A percentile compares a stretch with the other conserved stretches of the same genome.
Evolutionary conservation across 1,284 basidiomycete species (phyloP).

Genomic region (Anthracocystis setariae): DNA sequence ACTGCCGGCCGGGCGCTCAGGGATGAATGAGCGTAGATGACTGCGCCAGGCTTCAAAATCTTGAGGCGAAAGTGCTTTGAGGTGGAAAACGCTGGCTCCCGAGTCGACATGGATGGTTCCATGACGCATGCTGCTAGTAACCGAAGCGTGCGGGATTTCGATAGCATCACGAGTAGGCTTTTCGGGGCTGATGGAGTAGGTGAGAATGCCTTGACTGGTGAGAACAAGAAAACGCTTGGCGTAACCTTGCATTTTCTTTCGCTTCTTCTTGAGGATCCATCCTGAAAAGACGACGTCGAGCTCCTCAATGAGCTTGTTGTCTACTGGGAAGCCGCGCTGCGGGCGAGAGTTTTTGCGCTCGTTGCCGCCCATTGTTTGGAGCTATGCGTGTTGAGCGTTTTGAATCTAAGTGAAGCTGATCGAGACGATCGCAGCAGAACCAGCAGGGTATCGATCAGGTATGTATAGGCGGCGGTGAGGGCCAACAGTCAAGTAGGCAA

Average conservation of each 20-base stretch:
- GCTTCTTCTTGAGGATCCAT: conserved; percentile 68
- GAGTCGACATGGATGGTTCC: conserved; percentile 67
- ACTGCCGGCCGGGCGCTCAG: conserved; percentile 37
- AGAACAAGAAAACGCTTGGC: conserved; percentile 66
- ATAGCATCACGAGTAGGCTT: conserved; percentile 62
- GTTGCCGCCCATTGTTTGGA: conserved; percentile 32
- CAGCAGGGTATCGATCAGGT: neutral
- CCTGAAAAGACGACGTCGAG: conserved; percentile 59
- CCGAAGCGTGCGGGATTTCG: conserved; percentile 65
- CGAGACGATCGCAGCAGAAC: neutral
- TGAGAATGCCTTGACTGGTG: conserved; percentile 60
- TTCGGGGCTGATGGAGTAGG: conserved; percentile 60
- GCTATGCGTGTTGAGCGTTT: too few relatives aligned
- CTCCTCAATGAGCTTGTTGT: conserved; percentile 42
- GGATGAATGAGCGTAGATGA: conserved; percentile 62
- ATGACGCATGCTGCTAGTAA: conserved; percentile 62
- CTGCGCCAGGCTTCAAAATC: conserved; percentile 64
- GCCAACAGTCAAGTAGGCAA: neutral
- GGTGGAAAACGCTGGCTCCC: conserved; percentile 63
- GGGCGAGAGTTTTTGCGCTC: conserved; percentile 17
- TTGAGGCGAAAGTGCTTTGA: conserved; percentile 60
- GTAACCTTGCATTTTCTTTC: conserved; percentile 68
- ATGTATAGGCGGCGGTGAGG: neutral
- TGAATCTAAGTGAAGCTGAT: neutral
- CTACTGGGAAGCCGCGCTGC: conserved; percentile 32